These are phyloP conservation scores for Asclepias syriaca DNA, from an alignment of 257 asterid genomes.

Conservation along the genomic window DNA sequence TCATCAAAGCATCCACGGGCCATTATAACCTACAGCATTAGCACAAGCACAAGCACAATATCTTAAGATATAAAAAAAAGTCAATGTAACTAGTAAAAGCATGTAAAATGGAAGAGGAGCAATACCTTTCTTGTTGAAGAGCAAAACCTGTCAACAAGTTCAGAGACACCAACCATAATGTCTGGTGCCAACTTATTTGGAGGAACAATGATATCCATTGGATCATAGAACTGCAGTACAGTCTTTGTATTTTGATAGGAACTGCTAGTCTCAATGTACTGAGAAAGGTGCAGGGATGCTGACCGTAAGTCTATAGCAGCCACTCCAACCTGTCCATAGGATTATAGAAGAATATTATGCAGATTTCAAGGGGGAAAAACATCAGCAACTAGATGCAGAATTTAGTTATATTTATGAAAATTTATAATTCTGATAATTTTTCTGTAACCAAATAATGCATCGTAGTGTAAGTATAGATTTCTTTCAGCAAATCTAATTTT, in stretches of 20 bases:
- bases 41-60: slow-evolving; percentile 22
- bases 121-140: slow-evolving; percentile 64
- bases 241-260: slow-evolving; percentile 94
- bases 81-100: background rate
- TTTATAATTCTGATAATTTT: background rate
- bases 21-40: slow-evolving; percentile 54
- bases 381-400: background rate
- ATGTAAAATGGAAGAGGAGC: slow-evolving; percentile 1
- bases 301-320: slow-evolving; percentile 96
- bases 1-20: slow-evolving; percentile 94
- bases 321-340: slow-evolving; percentile 69
- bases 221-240: slow-evolving; percentile 81
- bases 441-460: background rate
- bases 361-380: background rate
- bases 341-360: slow-evolving; percentile 8
- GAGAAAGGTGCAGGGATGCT: slow-evolving; percentile 94
- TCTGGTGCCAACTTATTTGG: slow-evolving; percentile 84
- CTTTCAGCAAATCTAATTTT: background rate
- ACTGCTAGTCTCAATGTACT: slow-evolving; percentile 91
- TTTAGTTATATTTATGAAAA: background rate
- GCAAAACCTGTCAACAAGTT: slow-evolving; percentile 69
- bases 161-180: slow-evolving; percentile 95
- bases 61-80: slow-evolving; percentile 15
- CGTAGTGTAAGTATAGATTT: background rate
- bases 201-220: slow-evolving; percentile 73